Evolutionary conservation across 2,329 filamentous ascomycete genomes (phyloP).

Genomic region (Colletotrichum salicis): DNA sequence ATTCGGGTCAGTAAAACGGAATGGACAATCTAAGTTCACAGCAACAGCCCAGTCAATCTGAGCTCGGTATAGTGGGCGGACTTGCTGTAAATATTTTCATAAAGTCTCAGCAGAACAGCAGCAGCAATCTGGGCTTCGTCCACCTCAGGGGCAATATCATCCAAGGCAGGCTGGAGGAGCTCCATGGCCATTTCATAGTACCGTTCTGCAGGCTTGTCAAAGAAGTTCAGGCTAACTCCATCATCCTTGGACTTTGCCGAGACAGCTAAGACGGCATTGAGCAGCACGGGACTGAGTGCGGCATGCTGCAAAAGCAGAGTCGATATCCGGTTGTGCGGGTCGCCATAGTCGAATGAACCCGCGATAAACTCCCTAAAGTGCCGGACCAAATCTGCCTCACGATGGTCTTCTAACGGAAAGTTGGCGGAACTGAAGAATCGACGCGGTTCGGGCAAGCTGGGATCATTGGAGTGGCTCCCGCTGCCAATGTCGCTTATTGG

Average conservation of each 20-base stretch:
- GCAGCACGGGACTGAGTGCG: conserved; percentile 4
- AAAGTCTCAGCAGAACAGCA: conserved; percentile 12
- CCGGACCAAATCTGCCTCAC: conserved; percentile 13
- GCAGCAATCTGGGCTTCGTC: background rate
- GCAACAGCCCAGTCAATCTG: no score
- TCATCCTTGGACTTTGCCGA: conserved; percentile 5
- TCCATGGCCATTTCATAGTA: background rate
- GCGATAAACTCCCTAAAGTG: conserved; percentile 10
- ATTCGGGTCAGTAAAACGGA: no score
- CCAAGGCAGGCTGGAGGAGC: background rate
- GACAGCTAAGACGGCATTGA: conserved; percentile 14
- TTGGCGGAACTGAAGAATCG: background rate
- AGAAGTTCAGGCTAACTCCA: background rate
- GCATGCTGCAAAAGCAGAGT: conserved; percentile 3
- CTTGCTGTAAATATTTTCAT: background rate
- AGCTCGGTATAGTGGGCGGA: background rate
- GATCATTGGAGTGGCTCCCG: conserved; percentile 2
- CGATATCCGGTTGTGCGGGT: background rate
- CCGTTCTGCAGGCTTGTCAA: conserved; percentile 17
- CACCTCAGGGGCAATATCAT: background rate
- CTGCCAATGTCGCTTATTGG: conserved; percentile 17
- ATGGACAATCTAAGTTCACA: no score
- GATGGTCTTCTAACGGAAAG: conserved; percentile 5
- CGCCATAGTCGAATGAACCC: conserved; percentile 10
- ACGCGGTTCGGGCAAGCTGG: conserved; percentile 14